Base-by-base conservation (phyloP, 2,329 filamentous ascomycete genomes). In the Trichoderma sp. region DNA sequence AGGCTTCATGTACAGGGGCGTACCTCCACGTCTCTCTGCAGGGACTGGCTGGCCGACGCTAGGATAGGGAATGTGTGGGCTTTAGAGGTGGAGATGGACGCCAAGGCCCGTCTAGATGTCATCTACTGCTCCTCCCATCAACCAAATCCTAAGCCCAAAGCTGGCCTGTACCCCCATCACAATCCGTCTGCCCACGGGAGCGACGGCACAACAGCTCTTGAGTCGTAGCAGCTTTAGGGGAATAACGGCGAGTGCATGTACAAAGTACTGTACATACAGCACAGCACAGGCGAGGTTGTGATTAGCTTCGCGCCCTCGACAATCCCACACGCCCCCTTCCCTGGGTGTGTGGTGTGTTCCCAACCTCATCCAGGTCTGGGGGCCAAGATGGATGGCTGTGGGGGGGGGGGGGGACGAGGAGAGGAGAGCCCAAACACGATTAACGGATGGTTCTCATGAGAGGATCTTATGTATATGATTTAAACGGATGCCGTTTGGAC, bases 161-260 rank as follows among this genome's bases (percentile, higher is more conserved):
- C 50, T 63, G 56, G 50, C 32, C 59, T 67, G 68, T 69, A 70
- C 69, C 70, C 68, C 68, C 67, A 68, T 67, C 32, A n/a, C 64
- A 68, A 60, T 68, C 48, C 48, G 53, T 34, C 39, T 34, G 45
- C 9, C 59, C 69, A 66, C 70, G 70, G 70, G 68, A 68, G 64
- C 67, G 42, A 70, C 72, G 69, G 70, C 70, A 70, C 69, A 69
- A 19, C 42, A 56, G 61, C 61, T 64, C 27, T 64, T 56, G 50
- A 64, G 50, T 45, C 61, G 61, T 64, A 45, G 57, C 57, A 42
- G 42, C 50, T 25, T 63, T 68, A 64, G 52, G 32, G 56, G 59
- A 58, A 50, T 52, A 52, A 57, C 50, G 34, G 48, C 48, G 32
- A 56, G 32, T 63, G 19, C 42, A 48, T 22, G 42, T 34, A 52